Base-by-base conservation (phyloP, 805 yeast species). In the Ogataea angusta region DNA sequence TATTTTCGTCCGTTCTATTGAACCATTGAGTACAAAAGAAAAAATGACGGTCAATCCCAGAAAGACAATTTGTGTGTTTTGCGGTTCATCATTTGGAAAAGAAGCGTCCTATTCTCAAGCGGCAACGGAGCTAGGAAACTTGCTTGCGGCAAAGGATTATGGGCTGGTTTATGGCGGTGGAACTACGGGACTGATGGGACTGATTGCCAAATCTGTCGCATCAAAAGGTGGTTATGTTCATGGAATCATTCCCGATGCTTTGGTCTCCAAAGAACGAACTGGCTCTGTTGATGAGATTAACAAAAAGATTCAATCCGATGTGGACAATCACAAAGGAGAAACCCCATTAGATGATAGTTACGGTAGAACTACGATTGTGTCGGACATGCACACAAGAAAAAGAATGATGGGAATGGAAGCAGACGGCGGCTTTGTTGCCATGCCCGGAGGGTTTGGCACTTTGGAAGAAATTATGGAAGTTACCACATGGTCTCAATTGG, bases 361-460 rank as follows among this genome's bases (percentile, higher is more conserved):
- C 57, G 95, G 95, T 25, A 74, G 76, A 53, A 84, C 95, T 12
- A 82, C 89, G 0, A 71, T 88, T 51, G 96, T 88, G 2, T 72
- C 76, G 38, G 95, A 86, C 57, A 88, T 88, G 95, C 96, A 88
- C 64, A 82, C 93, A 3, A 74, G 96, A 59, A 88, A 88, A 69
- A 73, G 80, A 59, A 53, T 84, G 69, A 88, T 88, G 96, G 95
- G 89, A 21, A 73, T 76, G 55, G 90, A 84, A 60, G 82, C 91
- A n/a, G 79, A 79, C 51, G 95, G 91, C 0, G 63, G 63, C 7
- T 88, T 88, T 62, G 76, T 88, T 32, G 95, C 95, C 0, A 72
- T 88, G 67, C 95, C 96, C 10, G 96, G 96, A 47, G 96, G 96
- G 2, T 87, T 80, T 59, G 96, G 96, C 36, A 87, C 95, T 6